Evolutionary conservation across 495 filamentous ascomycete species (phyloP).

Genomic region (Penicillium roqueforti): DNA sequence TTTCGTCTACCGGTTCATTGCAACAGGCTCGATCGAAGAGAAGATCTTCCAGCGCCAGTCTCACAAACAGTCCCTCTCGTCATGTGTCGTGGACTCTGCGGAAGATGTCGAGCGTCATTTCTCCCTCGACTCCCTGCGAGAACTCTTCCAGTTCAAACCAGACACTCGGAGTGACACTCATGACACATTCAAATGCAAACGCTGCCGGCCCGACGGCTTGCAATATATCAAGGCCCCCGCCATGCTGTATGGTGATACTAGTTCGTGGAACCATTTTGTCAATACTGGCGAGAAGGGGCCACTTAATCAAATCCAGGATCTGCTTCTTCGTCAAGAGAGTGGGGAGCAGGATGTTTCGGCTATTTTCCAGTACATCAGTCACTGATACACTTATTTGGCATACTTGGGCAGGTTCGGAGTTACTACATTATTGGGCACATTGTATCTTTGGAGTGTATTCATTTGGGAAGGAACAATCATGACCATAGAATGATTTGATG

Average conservation of each 20-base stretch:
- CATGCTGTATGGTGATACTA: slow-evolving; percentile 96
- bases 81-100: slow-evolving; percentile 94
- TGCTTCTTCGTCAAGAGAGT: slow-evolving; percentile 84
- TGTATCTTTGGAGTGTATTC: slow-evolving; percentile 4
- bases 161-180: slow-evolving; percentile 89
- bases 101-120: slow-evolving; percentile 98
- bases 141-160: slow-evolving; percentile 88
- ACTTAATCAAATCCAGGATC: slow-evolving; percentile 80
- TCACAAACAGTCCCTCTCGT: slow-evolving; percentile 94
- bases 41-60: slow-evolving; percentile 99
- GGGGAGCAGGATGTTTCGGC: slow-evolving; percentile 77
- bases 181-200: slow-evolving; percentile 98
- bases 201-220: slow-evolving; percentile 80
- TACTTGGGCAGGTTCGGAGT: background rate
- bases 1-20: slow-evolving; percentile 98
- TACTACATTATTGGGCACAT: background rate
- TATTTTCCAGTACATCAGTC: slow-evolving; percentile 98
- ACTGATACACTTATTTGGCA: slow-evolving; percentile 45
- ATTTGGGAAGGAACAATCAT: background rate
- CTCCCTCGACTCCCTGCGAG: slow-evolving; percentile 77
- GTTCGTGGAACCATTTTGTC: slow-evolving; percentile 96
- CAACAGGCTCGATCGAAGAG: slow-evolving; percentile 96
- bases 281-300: slow-evolving; percentile 67
- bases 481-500: slow-evolving; percentile 1
- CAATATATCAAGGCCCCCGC: slow-evolving; percentile 87